Evolutionary conservation across 2,329 filamentous ascomycete species (phyloP), one percentile per base, ranked within the genome.

Genomic region (Paecilomyces dactylethromorphus): DNA sequence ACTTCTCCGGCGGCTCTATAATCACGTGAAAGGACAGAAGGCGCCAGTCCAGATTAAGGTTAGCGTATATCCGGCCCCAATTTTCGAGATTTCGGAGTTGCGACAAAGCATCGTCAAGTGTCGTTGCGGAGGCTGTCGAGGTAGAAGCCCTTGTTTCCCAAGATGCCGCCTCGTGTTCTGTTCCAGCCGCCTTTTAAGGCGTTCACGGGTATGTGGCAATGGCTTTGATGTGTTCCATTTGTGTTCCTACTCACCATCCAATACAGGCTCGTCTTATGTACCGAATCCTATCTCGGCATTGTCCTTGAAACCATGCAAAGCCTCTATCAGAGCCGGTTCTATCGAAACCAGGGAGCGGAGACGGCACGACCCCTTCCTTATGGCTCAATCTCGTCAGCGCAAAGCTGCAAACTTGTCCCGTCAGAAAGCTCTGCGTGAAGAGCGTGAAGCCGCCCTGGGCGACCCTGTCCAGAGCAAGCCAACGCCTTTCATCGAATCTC

Each of bases 401-500:
- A 96, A 93, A 75, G 86, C 88, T 11, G 90, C 89, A 64, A 96
- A 96, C 71, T 73, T 93, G 53, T 84, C 88, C 69, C 86, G 91
- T 56, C 91, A 88, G 68, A 81, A 84, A 62, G 85, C 86, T 62
- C 82, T 97, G 58, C 75, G 85, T 60, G 78, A 84, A 63, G 80
- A 87, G 70, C 86, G 90, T 60, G 80, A 84, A 59, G 81, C 81
- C 53, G 81, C 81, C 53, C 81, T 88, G 64, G 93, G 93, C 55
- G 85, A 95, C 73, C 90, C 92, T 0, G 81, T 99, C 63, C 84
- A 87, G 66, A 94, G 93, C 69, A 81, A 87, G 60, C 76, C 83
- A 39, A 97, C 94, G 15, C 84, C 92, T 31, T 97, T 96, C 70
- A 78, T 96, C 67, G 83, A 91, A 76, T 92, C 91, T 2, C 87